Evolutionary conservation across 768 basidiomycete genomes (phyloP).

Genomic region (Kwoniella mangroviensis): DNA sequence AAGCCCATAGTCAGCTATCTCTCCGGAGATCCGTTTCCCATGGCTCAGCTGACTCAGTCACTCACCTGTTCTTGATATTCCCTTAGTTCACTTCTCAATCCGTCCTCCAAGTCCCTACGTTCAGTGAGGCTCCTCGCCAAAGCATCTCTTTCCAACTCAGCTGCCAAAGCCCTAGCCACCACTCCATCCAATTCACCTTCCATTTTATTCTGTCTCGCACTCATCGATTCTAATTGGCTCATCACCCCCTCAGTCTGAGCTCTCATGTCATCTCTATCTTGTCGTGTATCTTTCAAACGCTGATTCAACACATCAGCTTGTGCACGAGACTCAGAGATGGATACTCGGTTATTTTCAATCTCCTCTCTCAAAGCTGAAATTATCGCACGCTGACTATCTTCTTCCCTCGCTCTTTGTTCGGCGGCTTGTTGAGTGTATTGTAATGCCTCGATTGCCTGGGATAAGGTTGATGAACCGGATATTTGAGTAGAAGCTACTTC

Average conservation of each 20-base stretch:
- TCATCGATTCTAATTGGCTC: neutral
- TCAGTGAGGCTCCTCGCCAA: slow-evolving; percentile 20
- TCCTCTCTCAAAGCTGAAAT: slow-evolving; percentile 1
- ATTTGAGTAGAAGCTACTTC: slow-evolving; percentile 13
- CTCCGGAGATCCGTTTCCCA: too few species aligned
- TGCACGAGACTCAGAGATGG: neutral
- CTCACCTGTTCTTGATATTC: slow-evolving; percentile 16
- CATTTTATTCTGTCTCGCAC: neutral
- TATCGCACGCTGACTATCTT: neutral
- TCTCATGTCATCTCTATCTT: slow-evolving; percentile 8
- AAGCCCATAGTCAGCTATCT: neutral
- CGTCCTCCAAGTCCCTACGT: neutral
- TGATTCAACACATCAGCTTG: slow-evolving; percentile 8
- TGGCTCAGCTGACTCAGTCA: neutral
- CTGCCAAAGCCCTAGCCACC: slow-evolving; percentile 17
- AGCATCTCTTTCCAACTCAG: slow-evolving; percentile 24
- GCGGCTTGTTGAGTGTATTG: slow-evolving; percentile 8
- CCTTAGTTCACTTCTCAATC: slow-evolving; percentile 1
- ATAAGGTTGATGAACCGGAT: neutral
- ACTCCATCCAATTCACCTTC: slow-evolving; percentile 3
- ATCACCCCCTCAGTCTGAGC: neutral
- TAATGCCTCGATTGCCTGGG: slow-evolving; percentile 13
- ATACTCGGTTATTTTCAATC: neutral
- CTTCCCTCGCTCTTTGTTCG: neutral
- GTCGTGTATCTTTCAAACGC: slow-evolving; percentile 2